phyloP scores from a whole-genome alignment of 2,329 filamentous ascomycete genomes.

The Aspergillus sojae region DNA sequence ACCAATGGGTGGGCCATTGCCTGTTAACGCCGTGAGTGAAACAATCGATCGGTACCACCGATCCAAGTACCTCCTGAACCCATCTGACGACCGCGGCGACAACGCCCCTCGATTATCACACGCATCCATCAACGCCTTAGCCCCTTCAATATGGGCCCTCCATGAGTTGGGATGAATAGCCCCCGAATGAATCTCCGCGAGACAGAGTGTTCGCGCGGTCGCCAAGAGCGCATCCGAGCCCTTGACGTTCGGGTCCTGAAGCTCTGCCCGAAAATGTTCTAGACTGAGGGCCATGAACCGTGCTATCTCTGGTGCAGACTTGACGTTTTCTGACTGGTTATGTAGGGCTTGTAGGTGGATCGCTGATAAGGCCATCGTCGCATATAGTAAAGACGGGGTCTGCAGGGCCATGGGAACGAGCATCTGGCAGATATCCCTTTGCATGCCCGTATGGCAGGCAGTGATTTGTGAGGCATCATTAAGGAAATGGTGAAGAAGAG shows the following conservation, averaged over 20 bases:
- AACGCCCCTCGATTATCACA: conserved; percentile 22
- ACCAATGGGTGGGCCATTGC: conserved; percentile 40
- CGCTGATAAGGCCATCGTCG: conserved; percentile 47
- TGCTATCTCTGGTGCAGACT: conserved; percentile 41
- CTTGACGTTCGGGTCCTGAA: conserved; percentile 36
- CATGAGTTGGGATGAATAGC: conserved; percentile 44
- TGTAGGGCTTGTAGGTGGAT: conserved; percentile 44
- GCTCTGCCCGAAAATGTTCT: conserved; percentile 44
- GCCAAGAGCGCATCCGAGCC: conserved; percentile 42
- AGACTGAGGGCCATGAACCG: conserved; percentile 45
- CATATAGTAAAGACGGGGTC: conserved; percentile 46
- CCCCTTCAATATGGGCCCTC: conserved; percentile 48
- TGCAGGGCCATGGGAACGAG: conserved; percentile 49
- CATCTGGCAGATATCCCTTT: conserved; percentile 45
- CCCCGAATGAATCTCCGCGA: conserved; percentile 47
- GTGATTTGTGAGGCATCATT: conserved; percentile 46
- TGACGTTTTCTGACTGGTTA: conserved; percentile 39
- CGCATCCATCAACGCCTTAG: conserved; percentile 40
- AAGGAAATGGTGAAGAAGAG: conserved; percentile 45
- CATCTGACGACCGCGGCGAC: conserved; percentile 30
- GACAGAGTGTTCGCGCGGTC: conserved; percentile 46
- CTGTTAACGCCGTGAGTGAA: conserved; percentile 44
- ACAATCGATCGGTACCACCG: conserved; percentile 48
- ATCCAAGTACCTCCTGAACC: conserved; percentile 42
- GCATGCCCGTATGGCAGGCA: conserved; percentile 44